Evolutionary conservation across 176 grass and related monocot genomes (phyloP), one percentile per base, ranked within the genome.

Genomic region (Lolium rigidum): DNA sequence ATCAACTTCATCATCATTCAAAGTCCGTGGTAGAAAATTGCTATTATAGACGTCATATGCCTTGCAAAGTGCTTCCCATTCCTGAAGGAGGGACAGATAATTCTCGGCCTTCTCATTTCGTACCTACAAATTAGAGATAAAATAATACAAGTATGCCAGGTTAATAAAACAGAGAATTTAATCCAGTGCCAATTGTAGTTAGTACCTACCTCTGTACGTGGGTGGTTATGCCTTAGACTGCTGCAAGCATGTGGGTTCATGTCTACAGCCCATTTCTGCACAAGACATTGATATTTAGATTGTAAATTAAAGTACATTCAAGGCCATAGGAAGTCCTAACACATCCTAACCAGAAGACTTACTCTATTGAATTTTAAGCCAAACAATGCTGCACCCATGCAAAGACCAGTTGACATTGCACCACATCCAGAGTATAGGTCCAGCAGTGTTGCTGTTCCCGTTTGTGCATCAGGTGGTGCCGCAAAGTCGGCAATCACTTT

Each of bases 41-140:
- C 63, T 90, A 51, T 78, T 72, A 4, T 54, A 20, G 13, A 90
- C 67, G 52, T 77, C 46, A 79, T 85, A 93, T 43, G 89, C 79
- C 56, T 78, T 68, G 5, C 88, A 86, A 7, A 93, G 52, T 74
- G 86, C 78, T 48, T 87, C 77, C 90, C 93, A 95, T 26, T 93
- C 83, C 59, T 82, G 78, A 9, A 95, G 52, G 51, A 93, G 90
- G 22, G 76, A 66, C 37, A 95, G 79, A 87, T 93, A 95, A 44
- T 91, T 55, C 49, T 93, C 90, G 18, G 88, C 88, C 77, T 95
- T 93, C 62, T 95, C 93, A 64, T 93, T 95, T 24, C 89, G 82
- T 62, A 93, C 91, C 91, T 74, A 25, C 12, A 83, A 44, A 31
- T 16, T 44, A 73, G 25, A 62, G 2, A 8, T 21, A 80, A 26